Conservation (phyloP, 768 basidiomycete genomes). For the Grammothele lineata region DNA sequence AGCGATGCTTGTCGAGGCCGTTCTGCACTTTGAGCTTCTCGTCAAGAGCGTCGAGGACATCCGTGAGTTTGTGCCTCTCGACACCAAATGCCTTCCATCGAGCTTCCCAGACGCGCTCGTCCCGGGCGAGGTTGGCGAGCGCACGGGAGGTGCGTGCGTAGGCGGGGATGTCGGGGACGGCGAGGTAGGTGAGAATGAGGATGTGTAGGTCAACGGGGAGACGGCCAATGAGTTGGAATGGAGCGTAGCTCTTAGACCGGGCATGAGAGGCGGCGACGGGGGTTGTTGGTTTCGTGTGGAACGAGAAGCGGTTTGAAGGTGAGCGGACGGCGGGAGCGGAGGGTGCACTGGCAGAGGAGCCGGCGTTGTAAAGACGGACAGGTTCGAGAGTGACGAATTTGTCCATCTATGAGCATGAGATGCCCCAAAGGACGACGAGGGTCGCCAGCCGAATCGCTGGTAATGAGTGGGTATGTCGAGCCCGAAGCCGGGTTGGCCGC, state of each 20-base stretch:
- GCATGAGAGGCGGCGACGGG: constrained; percentile 11
- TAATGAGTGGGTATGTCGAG: too few relatives aligned
- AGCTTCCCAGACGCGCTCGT: constrained; percentile 75
- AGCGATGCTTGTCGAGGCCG: constrained; percentile 35
- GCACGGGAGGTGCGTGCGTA: constrained; percentile 68
- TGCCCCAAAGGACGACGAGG: too few relatives aligned
- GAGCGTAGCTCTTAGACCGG: constrained; percentile 21
- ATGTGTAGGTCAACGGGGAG: constrained; percentile 78
- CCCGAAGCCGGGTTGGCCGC: too few relatives aligned
- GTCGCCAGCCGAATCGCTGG: too few relatives aligned
- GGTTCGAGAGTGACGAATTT: constrained; percentile 87
- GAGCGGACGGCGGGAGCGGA: constrained; percentile 8
- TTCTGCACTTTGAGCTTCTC: constrained; percentile 36
- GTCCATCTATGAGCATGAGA: constrained; percentile 51
- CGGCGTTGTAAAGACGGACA: constrained; percentile 25
- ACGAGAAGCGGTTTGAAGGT: constrained; percentile 13
- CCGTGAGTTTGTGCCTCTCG: constrained; percentile 38
- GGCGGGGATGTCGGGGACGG: constrained; percentile 75
- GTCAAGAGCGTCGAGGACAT: constrained; percentile 61
- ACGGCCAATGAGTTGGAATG: constrained; percentile 55
- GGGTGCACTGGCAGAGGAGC: too few relatives aligned
- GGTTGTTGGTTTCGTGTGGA: too few relatives aligned
- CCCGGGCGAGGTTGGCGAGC: constrained; percentile 54
- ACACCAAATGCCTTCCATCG: constrained; percentile 63
- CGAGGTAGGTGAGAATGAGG: constrained; percentile 65